Percentiles rank a stretch among this genome's conserved stretches.
phyloP scores from a whole-genome alignment of 164 flowering plant genomes.

The Euptelea pleiosperma region DNA sequence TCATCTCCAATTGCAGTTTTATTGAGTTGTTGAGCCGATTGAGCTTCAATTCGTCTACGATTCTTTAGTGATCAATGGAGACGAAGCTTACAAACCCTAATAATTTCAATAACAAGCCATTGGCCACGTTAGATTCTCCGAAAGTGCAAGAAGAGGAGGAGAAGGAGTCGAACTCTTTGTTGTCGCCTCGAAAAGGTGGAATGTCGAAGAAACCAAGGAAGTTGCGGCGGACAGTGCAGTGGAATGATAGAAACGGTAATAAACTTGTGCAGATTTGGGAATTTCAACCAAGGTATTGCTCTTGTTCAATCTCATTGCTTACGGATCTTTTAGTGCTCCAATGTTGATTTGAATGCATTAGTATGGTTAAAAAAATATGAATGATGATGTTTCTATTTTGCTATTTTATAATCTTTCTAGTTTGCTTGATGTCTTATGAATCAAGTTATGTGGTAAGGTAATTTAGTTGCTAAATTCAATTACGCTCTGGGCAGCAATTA shows the following conservation, averaged over 20 bases:
- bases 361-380: not conserved
- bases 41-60: not conserved
- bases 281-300: slow-evolving; percentile 71
- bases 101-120: slow-evolving; percentile 5
- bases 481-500: too few relatives aligned
- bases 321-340: not conserved
- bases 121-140: not conserved
- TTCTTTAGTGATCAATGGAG: slow-evolving; percentile 16
- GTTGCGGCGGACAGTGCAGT: slow-evolving; percentile 64
- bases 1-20: not conserved
- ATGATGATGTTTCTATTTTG: too few relatives aligned
- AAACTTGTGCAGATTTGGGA: slow-evolving; percentile 75
- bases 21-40: not conserved
- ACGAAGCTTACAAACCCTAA: slow-evolving; percentile 8
- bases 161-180: slow-evolving; percentile 24
- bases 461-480: too few relatives aligned
- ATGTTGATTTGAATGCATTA: not conserved
- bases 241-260: slow-evolving; percentile 77
- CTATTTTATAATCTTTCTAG: too few relatives aligned
- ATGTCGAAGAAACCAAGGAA: slow-evolving; percentile 41
- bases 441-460: too few relatives aligned
- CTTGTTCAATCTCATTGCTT: not conserved
- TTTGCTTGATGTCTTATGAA: too few relatives aligned
- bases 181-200: slow-evolving; percentile 24
- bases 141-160: slow-evolving; percentile 14